Evolutionary conservation across 2,329 filamentous ascomycete genomes (phyloP), one percentile per base, ranked within the genome.

Genomic region (Trichoderma sp.): DNA sequence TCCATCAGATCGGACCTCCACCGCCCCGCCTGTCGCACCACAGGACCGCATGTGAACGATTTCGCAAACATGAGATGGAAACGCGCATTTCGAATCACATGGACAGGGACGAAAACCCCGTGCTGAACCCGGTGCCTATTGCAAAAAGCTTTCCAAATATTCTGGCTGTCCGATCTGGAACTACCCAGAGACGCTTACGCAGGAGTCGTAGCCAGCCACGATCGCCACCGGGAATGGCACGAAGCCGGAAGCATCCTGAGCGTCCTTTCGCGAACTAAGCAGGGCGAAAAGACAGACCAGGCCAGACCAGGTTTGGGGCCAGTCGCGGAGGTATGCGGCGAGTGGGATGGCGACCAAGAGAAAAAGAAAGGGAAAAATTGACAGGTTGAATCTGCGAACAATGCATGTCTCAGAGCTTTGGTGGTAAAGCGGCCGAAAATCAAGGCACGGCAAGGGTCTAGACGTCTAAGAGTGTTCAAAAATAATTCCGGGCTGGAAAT

Each of bases 341-440:
- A 26, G 28, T 32, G 30, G 13, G 23, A 50, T 36, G 12, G 36
- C 6, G 36, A 39, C 13, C 13, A 11, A 15, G 11, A 15, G 32
- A 11, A 28, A 58, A 17, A 23, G n/a, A 58, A 67, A 6, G 12
- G 12, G 53, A 57, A 53, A 57, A 39, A 6, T n/a, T 39, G 28
- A 15, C 39, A 28, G 26, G 17, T 34, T 50, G n/a, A 17, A 9
- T 50, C 55, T 39, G 36, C 26, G 36, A 65, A 71, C 68, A 71
- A 71, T 71, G 68, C 50, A 65, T 71, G 68, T 71, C 28, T 71
- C 68, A 70, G 30, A 47, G 23, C 23, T 50, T 3, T 58, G 23
- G 39, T 43, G 12, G 13, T n/a, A 30, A 58, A 68, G 39, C 34
- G 23, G 65, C 65, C 65, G 65, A 68, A 32, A 32, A 57, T 26